phyloP scores from a whole-genome alignment of 129 eudicot species.

The Oenanthe sinensis region DNA sequence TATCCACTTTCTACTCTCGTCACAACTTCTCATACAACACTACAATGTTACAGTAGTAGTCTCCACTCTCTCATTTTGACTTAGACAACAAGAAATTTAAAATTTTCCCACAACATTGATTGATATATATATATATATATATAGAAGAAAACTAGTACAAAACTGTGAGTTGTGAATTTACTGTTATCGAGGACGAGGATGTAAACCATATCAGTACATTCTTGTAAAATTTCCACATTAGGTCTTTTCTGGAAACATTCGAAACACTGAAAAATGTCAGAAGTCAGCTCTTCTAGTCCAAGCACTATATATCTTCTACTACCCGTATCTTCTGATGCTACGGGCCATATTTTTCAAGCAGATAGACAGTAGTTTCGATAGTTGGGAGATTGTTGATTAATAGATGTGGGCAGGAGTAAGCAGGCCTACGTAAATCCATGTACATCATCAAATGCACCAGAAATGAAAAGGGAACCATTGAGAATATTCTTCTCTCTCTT shows the following conservation, averaged over 20 bases:
- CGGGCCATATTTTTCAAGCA: background rate
- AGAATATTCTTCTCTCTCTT: too few relatives aligned
- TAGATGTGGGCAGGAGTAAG: background rate
- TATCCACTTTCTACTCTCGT: background rate
- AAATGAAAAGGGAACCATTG: background rate
- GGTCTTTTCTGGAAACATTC: background rate
- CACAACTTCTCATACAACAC: background rate
- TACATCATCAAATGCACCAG: background rate
- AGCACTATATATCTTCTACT: background rate
- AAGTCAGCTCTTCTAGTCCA: background rate
- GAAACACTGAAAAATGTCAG: background rate
- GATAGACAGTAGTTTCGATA: too few relatives aligned
- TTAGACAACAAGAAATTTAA: background rate
- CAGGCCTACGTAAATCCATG: background rate
- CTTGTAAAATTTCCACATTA: background rate
- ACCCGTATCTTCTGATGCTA: too few relatives aligned
- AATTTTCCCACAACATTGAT: background rate
- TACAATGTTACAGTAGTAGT: background rate
- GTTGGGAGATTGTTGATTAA: background rate
- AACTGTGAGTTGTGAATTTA: background rate
- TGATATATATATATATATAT: too few relatives aligned
- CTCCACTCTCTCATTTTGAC: background rate
- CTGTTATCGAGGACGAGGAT: background rate
- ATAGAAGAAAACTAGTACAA: too few relatives aligned
- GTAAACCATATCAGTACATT: background rate